phyloP scores from a whole-genome alignment of 345 rosid species.

The Combretum micranthum region DNA sequence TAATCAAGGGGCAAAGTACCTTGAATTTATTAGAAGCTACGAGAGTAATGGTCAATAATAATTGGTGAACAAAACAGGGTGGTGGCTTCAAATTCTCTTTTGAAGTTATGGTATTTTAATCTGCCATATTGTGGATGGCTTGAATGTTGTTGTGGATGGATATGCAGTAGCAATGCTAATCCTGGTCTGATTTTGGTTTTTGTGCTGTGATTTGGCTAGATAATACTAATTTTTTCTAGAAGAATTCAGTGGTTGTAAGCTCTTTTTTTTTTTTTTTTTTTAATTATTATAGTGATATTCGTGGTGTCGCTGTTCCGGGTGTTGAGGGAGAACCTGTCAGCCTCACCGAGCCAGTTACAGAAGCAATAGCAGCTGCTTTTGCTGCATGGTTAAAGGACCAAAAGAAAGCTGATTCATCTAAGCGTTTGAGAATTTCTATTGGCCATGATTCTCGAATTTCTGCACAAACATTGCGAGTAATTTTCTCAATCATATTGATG shows the following conservation, averaged over 20 bases:
- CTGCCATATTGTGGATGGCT: background rate
- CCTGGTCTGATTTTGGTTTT: no score
- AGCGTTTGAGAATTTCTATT: conserved; percentile 50
- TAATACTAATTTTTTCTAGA: background rate
- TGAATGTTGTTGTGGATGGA: no score
- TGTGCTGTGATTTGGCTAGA: background rate
- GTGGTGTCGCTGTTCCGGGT: conserved; percentile 89
- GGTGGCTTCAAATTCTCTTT: no score
- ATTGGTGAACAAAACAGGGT: no score
- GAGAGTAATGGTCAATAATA: no score
- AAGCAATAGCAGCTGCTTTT: conserved; percentile 94
- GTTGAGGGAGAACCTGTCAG: conserved; percentile 88
- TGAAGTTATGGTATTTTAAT: no score
- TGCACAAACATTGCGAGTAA: conserved; percentile 64
- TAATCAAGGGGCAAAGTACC: no score
- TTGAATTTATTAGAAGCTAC: no score
- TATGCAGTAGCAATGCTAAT: no score
- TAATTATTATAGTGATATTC: conserved; percentile 96
- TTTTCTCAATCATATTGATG: conserved; percentile 4
- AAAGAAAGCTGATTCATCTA: conserved; percentile 43
- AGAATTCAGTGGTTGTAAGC: background rate
- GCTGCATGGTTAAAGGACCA: conserved; percentile 75
- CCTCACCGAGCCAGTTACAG: conserved; percentile 75
- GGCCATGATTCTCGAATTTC: conserved; percentile 99
- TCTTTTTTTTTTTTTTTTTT: background rate